Evolutionary conservation across 352 stramenopile genomes (phyloP).

Genomic region (Aphanomyces stellatus): DNA sequence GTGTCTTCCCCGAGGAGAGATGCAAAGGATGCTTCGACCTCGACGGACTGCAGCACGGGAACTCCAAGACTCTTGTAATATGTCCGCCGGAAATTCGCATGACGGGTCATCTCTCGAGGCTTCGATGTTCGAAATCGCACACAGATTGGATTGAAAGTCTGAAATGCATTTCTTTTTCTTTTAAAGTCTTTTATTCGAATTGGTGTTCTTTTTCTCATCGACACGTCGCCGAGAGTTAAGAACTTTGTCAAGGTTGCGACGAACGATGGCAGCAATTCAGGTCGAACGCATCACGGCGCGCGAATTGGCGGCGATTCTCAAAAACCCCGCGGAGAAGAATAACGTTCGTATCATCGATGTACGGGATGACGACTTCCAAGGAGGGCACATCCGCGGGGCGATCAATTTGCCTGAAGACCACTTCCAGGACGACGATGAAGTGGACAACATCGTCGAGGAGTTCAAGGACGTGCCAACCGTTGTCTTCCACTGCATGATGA

Average conservation of each 20-base stretch:
- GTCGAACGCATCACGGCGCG: conserved; percentile 15
- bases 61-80: conserved; percentile 86
- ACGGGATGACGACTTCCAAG: conserved; percentile 25
- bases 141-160: too few relatives aligned
- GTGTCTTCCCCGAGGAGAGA: conserved; percentile 42
- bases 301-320: conserved; percentile 14
- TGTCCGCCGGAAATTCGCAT: conserved; percentile 71
- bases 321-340: background rate
- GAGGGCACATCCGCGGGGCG: conserved; percentile 34
- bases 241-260: background rate
- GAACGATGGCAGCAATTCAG: background rate
- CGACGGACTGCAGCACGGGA: conserved; percentile 70
- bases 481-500: conserved; percentile 87
- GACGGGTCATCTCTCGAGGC: conserved; percentile 74
- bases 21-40: conserved; percentile 65
- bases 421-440: conserved; percentile 74
- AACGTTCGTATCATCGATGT: conserved; percentile 29
- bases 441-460: conserved; percentile 59
- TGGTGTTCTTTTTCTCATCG: background rate
- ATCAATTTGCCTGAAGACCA: conserved; percentile 71
- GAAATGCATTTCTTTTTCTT: background rate
- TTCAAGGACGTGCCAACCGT: conserved; percentile 55
- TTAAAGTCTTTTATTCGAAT: background rate
- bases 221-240: background rate
- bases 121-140: too few relatives aligned